Conservation (phyloP, 495 filamentous ascomycete species). For the Lophiostoma macrostomum region DNA sequence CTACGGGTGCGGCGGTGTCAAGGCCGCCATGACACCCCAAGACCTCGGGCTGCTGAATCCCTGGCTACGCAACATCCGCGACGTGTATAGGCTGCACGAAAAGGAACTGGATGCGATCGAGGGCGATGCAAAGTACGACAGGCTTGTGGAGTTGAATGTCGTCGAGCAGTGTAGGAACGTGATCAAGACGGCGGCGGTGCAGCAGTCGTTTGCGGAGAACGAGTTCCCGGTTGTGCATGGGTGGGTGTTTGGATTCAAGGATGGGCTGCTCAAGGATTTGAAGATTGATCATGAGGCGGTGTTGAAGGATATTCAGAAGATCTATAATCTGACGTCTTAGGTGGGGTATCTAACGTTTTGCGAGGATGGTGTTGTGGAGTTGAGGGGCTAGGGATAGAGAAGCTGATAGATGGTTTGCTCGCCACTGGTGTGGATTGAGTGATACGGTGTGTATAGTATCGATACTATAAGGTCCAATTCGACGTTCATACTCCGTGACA, state of each 20-base stretch:
- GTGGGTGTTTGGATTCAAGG: conserved; percentile 56
- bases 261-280: conserved; percentile 54
- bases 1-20: conserved; percentile 63
- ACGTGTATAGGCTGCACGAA: conserved; percentile 58
- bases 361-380: too few relatives aligned
- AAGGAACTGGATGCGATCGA: conserved; percentile 52
- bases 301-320: conserved; percentile 53
- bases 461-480: too few relatives aligned
- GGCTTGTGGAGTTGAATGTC: conserved; percentile 61
- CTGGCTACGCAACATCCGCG: conserved; percentile 61
- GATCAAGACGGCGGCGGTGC: conserved; percentile 57
- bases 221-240: conserved; percentile 55
- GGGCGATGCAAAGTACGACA: conserved; percentile 48
- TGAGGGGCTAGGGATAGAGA: too few relatives aligned
- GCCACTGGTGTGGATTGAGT: too few relatives aligned
- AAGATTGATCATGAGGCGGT: conserved; percentile 40
- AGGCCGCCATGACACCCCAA: conserved; percentile 58
- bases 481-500: too few relatives aligned
- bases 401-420: too few relatives aligned
- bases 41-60: conserved; percentile 58
- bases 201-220: conserved; percentile 51
- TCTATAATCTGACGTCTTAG: conserved; percentile 46
- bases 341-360: neutral
- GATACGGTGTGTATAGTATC: too few relatives aligned
- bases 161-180: conserved; percentile 57